Percentiles rank a stretch among this genome's conserved stretches.
These are phyloP conservation scores for Gryganskiella cystojenkinii DNA, from an alignment of 192 early-diverging fungal genomes.

Conservation along the genomic window DNA sequence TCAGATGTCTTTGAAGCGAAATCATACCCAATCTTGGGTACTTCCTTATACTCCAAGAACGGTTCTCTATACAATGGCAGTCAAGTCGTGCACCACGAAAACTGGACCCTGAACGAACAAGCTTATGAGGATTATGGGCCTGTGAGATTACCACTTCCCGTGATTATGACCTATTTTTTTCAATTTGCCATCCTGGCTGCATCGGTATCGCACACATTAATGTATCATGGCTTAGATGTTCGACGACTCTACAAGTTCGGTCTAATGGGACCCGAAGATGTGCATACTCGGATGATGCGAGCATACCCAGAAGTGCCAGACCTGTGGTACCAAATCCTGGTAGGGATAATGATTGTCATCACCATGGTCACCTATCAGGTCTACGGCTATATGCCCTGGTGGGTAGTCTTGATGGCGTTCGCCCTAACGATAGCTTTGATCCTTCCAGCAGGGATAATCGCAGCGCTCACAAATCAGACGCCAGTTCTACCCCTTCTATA, in stretches of 20 bases:
- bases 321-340: constrained; percentile 64
- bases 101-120: constrained; percentile 37
- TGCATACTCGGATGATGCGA: constrained; percentile 73
- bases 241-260: constrained; percentile 52
- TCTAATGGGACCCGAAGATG: constrained; percentile 58
- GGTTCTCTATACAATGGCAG: constrained; percentile 44
- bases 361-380: constrained; percentile 55
- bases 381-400: constrained; percentile 76
- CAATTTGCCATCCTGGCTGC: constrained; percentile 64
- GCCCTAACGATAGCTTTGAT: constrained; percentile 68
- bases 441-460: constrained; percentile 83
- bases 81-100: constrained; percentile 24
- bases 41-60: constrained; percentile 33
- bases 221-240: constrained; percentile 79
- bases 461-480: constrained; percentile 75
- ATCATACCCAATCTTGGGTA: constrained; percentile 51
- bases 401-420: constrained; percentile 70
- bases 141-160: constrained; percentile 53
- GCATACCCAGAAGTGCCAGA: constrained; percentile 74
- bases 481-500: constrained; percentile 85
- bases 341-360: constrained; percentile 53
- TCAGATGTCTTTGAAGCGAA: constrained; percentile 57
- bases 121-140: constrained; percentile 55
- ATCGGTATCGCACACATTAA: constrained; percentile 61
- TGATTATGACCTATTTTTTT: constrained; percentile 59